Evolutionary conservation across 495 filamentous ascomycete genomes (phyloP).

Genomic region (Podospora pseudopauciseta): DNA sequence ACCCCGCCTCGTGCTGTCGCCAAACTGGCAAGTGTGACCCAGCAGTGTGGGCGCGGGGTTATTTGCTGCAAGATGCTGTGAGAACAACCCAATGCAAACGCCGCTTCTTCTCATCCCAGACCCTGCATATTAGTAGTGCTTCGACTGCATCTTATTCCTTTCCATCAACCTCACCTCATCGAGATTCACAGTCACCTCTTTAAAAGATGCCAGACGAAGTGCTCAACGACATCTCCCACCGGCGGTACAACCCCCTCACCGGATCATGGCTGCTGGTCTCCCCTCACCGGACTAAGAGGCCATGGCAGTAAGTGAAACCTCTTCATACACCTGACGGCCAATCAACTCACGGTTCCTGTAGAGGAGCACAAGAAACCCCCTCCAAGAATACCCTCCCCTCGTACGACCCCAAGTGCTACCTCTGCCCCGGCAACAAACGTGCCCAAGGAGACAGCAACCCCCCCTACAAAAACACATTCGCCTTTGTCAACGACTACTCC

Average conservation of each 20-base stretch:
- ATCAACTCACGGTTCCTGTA: slow-evolving; percentile 31
- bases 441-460: slow-evolving; percentile 88
- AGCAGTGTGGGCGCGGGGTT: slow-evolving; percentile 3
- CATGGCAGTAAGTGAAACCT: slow-evolving; percentile 79
- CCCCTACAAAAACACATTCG: slow-evolving; percentile 78
- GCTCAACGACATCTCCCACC: slow-evolving; percentile 94
- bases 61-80: not conserved
- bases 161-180: not conserved
- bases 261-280: slow-evolving; percentile 91
- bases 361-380: slow-evolving; percentile 85
- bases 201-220: slow-evolving; percentile 56
- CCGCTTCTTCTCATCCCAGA: not conserved
- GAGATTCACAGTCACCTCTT: not conserved
- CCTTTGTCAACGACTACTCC: slow-evolving; percentile 97
- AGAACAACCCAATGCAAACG: not conserved
- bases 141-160: not conserved
- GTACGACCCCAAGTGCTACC: slow-evolving; percentile 85
- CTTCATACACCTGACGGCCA: not conserved
- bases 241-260: slow-evolving; percentile 87
- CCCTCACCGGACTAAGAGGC: slow-evolving; percentile 90
- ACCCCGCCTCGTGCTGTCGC: slow-evolving; percentile 5
- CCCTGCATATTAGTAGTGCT: not conserved
- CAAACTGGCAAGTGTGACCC: slow-evolving; percentile 4
- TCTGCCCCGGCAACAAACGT: slow-evolving; percentile 94
- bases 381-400: slow-evolving; percentile 70